Evolutionary conservation across 179 eudicot genomes (phyloP).

Genomic region (Spergularia azorica): DNA sequence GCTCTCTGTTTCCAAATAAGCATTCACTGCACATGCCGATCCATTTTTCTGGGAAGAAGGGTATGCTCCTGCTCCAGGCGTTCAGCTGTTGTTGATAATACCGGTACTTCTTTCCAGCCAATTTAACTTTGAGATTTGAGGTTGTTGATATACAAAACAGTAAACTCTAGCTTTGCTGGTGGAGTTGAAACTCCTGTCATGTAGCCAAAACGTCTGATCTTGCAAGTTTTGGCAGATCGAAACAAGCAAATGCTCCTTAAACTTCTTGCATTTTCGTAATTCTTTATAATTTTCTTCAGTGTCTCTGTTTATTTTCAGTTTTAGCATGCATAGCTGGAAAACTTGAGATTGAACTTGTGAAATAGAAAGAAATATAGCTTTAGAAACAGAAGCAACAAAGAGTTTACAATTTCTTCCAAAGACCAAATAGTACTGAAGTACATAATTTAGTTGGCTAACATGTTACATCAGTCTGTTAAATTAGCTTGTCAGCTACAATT

Average conservation of each 20-base stretch:
- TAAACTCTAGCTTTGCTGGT: background rate
- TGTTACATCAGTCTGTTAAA: conserved; percentile 9
- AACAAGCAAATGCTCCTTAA: background rate
- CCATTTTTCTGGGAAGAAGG: conserved; percentile 15
- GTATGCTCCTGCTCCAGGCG: background rate
- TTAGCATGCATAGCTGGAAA: background rate
- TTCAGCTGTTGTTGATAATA: conserved; percentile 7
- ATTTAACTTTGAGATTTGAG: conserved; percentile 10
- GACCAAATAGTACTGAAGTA: background rate
- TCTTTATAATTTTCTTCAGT: background rate
- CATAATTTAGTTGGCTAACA: background rate
- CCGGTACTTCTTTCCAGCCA: background rate
- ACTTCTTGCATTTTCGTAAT: background rate
- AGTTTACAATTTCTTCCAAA: background rate
- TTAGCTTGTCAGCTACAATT: background rate
- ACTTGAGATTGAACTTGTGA: background rate
- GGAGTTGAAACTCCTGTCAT: too few species aligned
- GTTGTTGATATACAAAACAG: conserved; percentile 1
- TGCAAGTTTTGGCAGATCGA: background rate
- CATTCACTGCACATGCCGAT: conserved; percentile 21
- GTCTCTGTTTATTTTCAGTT: background rate
- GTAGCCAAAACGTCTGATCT: background rate
- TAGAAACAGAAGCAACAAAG: background rate
- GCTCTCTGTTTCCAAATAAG: conserved; percentile 26
- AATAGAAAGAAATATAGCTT: background rate